Evolutionary conservation across 2,329 filamentous ascomycete species (phyloP).

Genomic region (Cordyceps farinosa): DNA sequence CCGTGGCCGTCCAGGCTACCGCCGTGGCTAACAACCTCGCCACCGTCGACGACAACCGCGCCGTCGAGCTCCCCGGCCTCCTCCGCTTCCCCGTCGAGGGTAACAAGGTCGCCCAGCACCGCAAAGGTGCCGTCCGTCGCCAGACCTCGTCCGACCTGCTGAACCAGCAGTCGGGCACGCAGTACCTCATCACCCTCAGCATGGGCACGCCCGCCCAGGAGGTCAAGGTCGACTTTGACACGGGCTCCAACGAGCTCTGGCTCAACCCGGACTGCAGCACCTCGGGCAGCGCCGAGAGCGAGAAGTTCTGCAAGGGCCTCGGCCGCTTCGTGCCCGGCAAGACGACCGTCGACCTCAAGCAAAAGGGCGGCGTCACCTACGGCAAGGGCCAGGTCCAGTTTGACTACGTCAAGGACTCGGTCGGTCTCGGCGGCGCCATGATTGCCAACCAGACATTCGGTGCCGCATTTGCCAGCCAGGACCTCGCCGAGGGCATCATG

Average conservation of each 20-base stretch:
- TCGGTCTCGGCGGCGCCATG: conserved; percentile 39
- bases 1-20: conserved; percentile 5
- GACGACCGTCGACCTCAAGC: conserved; percentile 35
- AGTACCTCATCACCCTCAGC: conserved; percentile 31
- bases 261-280: conserved; percentile 57
- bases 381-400: conserved; percentile 51
- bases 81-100: conserved; percentile 14
- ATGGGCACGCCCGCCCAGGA: conserved; percentile 53
- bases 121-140: background rate
- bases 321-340: conserved; percentile 41
- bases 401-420: conserved; percentile 46
- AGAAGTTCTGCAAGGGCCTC: conserved; percentile 41
- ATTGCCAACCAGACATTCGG: conserved; percentile 56
- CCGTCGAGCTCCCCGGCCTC: conserved; percentile 14
- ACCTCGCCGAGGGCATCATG: conserved; percentile 59
- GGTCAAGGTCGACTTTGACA: conserved; percentile 55
- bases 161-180: conserved; percentile 2
- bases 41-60: conserved; percentile 25
- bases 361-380: conserved; percentile 43
- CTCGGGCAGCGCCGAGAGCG: conserved; percentile 31
- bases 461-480: conserved; percentile 50
- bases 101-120: background rate
- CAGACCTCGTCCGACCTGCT: conserved; percentile 7
- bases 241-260: conserved; percentile 59
- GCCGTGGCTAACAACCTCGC: conserved; percentile 10